Conservation (phyloP, 2,329 filamentous ascomycete species). For the Pochonia chlamydosporia region DNA sequence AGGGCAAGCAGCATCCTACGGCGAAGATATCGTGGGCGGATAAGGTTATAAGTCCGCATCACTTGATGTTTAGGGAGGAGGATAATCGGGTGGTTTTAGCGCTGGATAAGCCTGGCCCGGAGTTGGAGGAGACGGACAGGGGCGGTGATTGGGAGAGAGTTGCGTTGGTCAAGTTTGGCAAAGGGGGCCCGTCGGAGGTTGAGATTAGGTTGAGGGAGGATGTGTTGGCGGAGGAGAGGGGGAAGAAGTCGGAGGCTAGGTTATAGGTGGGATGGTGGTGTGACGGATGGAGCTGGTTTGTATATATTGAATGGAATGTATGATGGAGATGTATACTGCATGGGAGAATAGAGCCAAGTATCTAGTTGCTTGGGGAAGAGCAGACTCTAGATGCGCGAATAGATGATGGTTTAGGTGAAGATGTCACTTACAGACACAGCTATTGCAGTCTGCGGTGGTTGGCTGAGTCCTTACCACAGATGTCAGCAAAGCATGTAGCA, state of each 20-base stretch:
- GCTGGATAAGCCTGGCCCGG: constrained; percentile 52
- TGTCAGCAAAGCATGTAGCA: no score
- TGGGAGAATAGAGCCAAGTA: no score
- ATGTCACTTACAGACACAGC: no score
- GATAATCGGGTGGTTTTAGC: constrained; percentile 47
- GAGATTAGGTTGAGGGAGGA: constrained; percentile 47
- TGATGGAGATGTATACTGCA: neutral
- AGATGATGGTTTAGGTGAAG: no score
- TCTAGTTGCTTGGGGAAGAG: no score
- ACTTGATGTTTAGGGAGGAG: constrained; percentile 35
- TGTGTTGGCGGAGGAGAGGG: constrained; percentile 40
- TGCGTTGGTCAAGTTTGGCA: constrained; percentile 48
- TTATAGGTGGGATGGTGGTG: neutral
- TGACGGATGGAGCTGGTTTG: no score
- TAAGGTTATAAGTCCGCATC: constrained; percentile 55
- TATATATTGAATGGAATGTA: neutral
- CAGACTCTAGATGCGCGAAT: no score
- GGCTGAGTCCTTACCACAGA: no score
- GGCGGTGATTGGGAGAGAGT: constrained; percentile 56
- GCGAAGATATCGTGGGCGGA: constrained; percentile 49
- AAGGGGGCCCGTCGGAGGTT: constrained; percentile 44
- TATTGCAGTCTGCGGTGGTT: no score
- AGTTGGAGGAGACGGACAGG: constrained; percentile 41
- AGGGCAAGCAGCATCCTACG: constrained; percentile 33
- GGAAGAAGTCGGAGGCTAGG: constrained; percentile 13